Percentiles rank a stretch among this genome's conserved stretches.
Evolutionary conservation across 2,329 filamentous ascomycete genomes (phyloP).

Genomic region (Ceratocystis papillata): DNA sequence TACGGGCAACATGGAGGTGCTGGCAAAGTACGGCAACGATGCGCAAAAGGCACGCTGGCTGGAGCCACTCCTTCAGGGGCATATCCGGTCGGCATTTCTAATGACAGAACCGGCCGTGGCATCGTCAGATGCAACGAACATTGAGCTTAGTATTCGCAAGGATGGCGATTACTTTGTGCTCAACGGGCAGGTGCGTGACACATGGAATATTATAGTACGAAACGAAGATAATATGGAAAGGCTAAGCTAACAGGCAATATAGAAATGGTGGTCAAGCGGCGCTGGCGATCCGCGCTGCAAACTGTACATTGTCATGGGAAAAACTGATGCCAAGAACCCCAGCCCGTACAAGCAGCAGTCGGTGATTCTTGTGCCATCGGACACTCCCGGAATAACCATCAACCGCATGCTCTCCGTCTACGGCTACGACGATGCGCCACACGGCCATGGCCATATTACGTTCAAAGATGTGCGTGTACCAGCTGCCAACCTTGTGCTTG

Average conservation of each 20-base stretch:
- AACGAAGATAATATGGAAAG: not conserved
- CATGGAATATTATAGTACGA: not conserved
- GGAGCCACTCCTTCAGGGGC: slow-evolving; percentile 65
- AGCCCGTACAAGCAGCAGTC: slow-evolving; percentile 85
- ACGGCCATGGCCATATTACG: slow-evolving; percentile 86
- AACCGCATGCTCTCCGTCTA: slow-evolving; percentile 89
- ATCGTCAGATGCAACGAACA: slow-evolving; percentile 86
- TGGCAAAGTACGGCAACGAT: slow-evolving; percentile 82
- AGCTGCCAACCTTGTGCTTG: slow-evolving; percentile 71
- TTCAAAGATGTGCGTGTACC: slow-evolving; percentile 89
- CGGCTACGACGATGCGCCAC: slow-evolving; percentile 95
- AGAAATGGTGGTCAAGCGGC: slow-evolving; percentile 99
- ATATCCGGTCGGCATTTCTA: slow-evolving; percentile 80
- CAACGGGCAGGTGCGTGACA: slow-evolving; percentile 59
- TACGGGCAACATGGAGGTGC: slow-evolving; percentile 90
- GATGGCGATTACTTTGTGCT: slow-evolving; percentile 85
- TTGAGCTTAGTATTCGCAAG: slow-evolving; percentile 67
- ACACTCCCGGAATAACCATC: slow-evolving; percentile 76
- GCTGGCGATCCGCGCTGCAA: slow-evolving; percentile 86
- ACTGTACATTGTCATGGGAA: slow-evolving; percentile 95
- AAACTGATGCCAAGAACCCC: slow-evolving; percentile 64
- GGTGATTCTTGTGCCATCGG: slow-evolving; percentile 75
- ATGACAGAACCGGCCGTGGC: slow-evolving; percentile 91
- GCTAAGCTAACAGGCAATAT: slow-evolving; percentile 24
- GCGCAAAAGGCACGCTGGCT: slow-evolving; percentile 79